Evolutionary conservation across 2,329 filamentous ascomycete species (phyloP).

Genomic region (Aspergillus unguis): DNA sequence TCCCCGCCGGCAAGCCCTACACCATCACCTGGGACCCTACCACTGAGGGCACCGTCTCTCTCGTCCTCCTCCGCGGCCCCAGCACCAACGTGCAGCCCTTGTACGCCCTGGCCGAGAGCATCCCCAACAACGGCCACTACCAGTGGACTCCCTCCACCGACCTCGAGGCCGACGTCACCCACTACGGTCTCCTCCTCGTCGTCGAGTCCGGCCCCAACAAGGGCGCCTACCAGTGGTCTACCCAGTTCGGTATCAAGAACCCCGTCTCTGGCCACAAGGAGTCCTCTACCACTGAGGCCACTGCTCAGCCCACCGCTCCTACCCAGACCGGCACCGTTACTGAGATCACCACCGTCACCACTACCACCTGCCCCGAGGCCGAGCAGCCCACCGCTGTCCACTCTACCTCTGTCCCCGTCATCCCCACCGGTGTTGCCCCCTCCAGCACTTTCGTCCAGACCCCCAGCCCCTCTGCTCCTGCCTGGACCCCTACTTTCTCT

Average conservation of each 20-base stretch:
- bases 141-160: constrained; percentile 51
- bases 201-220: constrained; percentile 54
- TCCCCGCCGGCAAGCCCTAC: constrained; percentile 56
- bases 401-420: constrained; percentile 8
- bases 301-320: constrained; percentile 8
- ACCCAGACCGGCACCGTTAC: constrained; percentile 3
- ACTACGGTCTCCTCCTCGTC: constrained; percentile 62
- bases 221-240: constrained; percentile 56
- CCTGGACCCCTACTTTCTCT: constrained; percentile 14
- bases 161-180: constrained; percentile 49
- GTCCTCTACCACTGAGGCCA: constrained; percentile 7
- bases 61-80: constrained; percentile 60
- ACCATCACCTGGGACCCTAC: constrained; percentile 56
- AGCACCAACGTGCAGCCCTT: constrained; percentile 53
- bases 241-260: constrained; percentile 58
- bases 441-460: constrained; percentile 8
- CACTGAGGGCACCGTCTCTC: constrained; percentile 45
- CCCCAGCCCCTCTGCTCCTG: constrained; percentile 13
- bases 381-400: constrained; percentile 15
- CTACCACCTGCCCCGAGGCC: constrained; percentile 12
- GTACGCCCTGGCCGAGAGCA: constrained; percentile 51
- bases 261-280: constrained; percentile 12
- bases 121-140: constrained; percentile 56
- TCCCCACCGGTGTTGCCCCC: constrained; percentile 11
- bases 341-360: constrained; percentile 13